Evolutionary conservation across 169 alveolate species (phyloP), one percentile per base, ranked within the genome.

Genomic region (Cyclospora cayetanensis): DNA sequence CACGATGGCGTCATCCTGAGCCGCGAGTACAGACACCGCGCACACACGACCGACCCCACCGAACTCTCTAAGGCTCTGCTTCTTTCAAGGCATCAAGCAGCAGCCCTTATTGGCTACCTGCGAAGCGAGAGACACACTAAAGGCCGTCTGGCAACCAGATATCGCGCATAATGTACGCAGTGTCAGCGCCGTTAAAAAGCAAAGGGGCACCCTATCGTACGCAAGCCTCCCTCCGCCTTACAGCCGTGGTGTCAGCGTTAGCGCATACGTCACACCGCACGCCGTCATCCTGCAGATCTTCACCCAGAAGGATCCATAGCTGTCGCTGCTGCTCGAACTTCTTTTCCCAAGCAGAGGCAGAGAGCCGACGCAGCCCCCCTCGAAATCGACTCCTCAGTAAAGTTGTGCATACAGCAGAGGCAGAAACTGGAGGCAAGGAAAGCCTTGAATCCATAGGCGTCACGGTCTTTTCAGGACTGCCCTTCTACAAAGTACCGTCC

Each of bases 1-100:
- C 52, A 95, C 88, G 3, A 95, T 95, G 35, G 92, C 83, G 90
- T 95, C 94, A 72, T 91, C 96, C 92, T 93, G 94, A n/a, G n/a
- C n/a, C n/a, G n/a, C n/a, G n/a, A n/a, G n/a, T n/a, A n/a, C n/a
- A n/a, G n/a, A n/a, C n/a, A n/a, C n/a, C n/a, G n/a, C n/a, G n/a
- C n/a, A n/a, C n/a, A n/a, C n/a, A n/a, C n/a, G n/a, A n/a, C n/a
- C n/a, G n/a, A n/a, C n/a, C 92, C n/a, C 91, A 50, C 87, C 90
- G 94, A 65, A 50, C 18, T 50, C 63, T 11, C 18, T 50, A 18
- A 11, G 18, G 63, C n/a, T 11, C n/a, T 50, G 18, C 11, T 12
- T 50, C 18, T 11, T 18, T 12, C 11, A 50, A 18, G 18, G 63
- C 63, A 50, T 50, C 63, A 50, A 18, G 63, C 63, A 12, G 63